Conservation (phyloP, 2,329 filamentous ascomycete species). For the Aspergillus quadricinctus region DNA sequence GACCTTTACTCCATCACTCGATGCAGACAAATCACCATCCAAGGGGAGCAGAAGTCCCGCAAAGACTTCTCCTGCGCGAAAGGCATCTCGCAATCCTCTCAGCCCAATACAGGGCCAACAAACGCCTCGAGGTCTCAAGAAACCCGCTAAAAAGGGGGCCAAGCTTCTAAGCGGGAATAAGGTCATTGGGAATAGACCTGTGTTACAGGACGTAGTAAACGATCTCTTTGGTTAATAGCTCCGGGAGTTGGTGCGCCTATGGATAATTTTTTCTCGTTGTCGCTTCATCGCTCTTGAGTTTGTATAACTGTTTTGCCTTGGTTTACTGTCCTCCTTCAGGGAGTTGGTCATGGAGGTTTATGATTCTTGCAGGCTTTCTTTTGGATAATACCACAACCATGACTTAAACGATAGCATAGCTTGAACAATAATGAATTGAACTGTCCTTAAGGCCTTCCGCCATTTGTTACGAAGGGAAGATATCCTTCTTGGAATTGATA, state of each 20-base stretch:
- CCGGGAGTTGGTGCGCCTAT: conserved; percentile 11
- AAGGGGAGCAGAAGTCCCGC: conserved; percentile 32
- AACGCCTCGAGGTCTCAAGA: conserved; percentile 36
- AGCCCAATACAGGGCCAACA: conserved; percentile 29
- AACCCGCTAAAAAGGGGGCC: conserved; percentile 58
- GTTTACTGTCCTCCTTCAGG: neutral
- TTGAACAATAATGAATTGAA: neutral
- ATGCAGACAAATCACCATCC: conserved; percentile 18
- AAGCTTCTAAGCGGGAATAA: conserved; percentile 47
- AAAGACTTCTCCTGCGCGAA: conserved; percentile 14
- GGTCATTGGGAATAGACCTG: conserved; percentile 61
- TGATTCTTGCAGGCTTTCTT: neutral
- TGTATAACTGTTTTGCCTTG: neutral
- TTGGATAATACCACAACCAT: neutral
- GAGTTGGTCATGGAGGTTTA: neutral
- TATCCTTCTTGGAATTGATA: neutral
- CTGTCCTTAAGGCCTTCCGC: neutral
- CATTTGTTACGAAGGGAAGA: neutral
- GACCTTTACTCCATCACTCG: conserved; percentile 17
- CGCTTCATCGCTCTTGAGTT: conserved; percentile 2
- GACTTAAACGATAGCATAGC: neutral
- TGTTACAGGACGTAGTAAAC: conserved; percentile 75
- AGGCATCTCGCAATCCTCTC: conserved; percentile 23
- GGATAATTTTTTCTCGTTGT: neutral
- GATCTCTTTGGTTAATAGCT: conserved; percentile 45